Conservation (phyloP, 1,284 basidiomycete genomes). For the Tilletia caries region DNA sequence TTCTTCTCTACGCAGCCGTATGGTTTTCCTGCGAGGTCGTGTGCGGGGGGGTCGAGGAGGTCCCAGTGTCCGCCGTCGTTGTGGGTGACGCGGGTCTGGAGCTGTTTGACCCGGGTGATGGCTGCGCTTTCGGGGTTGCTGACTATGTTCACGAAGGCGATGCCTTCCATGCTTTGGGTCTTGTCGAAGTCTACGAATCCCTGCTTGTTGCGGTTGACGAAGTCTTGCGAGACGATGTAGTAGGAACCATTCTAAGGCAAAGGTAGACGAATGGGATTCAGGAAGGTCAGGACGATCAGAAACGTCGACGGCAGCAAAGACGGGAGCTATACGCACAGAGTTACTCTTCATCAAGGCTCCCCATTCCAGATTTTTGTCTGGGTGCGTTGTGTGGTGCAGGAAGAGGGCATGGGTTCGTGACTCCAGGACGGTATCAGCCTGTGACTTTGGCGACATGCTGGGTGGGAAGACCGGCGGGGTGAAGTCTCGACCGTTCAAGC, state of each 20-base stretch:
- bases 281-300: not conserved
- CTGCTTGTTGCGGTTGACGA: constrained; percentile 79
- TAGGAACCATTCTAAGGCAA: constrained; percentile 76
- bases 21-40: constrained; percentile 71
- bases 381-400: constrained; percentile 88
- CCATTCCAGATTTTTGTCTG: constrained; percentile 71
- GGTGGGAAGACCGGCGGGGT: constrained; percentile 85
- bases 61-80: constrained; percentile 96
- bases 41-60: constrained; percentile 68
- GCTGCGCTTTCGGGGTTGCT: constrained; percentile 73
- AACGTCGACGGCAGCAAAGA: too few species aligned
- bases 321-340: constrained; percentile 58
- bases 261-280: not conserved
- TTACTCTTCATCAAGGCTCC: constrained; percentile 91
- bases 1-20: constrained; percentile 73
- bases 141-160: constrained; percentile 87
- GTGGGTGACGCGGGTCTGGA: constrained; percentile 87
- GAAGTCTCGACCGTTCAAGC: constrained; percentile 80
- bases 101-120: constrained; percentile 69
- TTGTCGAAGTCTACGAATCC: constrained; percentile 99
- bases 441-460: constrained; percentile 76
- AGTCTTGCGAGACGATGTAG: constrained; percentile 77
- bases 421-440: constrained; percentile 92
- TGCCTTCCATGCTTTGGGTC: constrained; percentile 91
- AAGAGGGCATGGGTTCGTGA: constrained; percentile 89